phyloP scores from a whole-genome alignment of 208 protist species.

The Leishmania tropica region DNA sequence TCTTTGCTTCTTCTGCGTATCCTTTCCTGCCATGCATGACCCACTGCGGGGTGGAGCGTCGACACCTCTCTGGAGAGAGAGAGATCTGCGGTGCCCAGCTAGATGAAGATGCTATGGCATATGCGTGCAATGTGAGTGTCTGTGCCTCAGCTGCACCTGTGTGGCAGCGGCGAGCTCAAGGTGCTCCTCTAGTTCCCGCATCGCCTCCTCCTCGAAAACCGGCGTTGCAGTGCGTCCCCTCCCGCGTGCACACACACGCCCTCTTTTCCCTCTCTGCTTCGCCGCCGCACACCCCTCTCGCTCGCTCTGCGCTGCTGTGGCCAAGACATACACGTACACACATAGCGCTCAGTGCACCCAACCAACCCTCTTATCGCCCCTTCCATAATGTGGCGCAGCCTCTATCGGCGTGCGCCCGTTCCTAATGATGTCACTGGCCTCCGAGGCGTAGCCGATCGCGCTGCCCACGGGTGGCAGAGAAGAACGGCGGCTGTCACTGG shows the following conservation, averaged over 20 bases:
- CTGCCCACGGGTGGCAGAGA: slow-evolving; percentile 1
- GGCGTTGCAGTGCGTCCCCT: neutral
- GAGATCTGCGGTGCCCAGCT: neutral
- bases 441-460: neutral
- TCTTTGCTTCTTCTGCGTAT: neutral
- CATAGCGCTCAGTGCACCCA: neutral
- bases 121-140: neutral
- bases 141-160: neutral
- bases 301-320: neutral
- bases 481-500: neutral
- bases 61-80: neutral
- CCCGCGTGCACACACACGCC: neutral
- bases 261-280: neutral
- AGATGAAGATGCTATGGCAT: neutral
- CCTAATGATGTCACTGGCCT: neutral
- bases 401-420: neutral
- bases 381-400: neutral
- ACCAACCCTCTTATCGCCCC: neutral
- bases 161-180: neutral
- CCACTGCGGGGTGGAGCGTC: neutral
- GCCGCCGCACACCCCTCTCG: neutral
- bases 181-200: neutral
- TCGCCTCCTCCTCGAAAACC: neutral
- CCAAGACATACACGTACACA: neutral
- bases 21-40: neutral